Base-by-base conservation (phyloP, 208 protist species). In the Strigomonas culicis region DNA sequence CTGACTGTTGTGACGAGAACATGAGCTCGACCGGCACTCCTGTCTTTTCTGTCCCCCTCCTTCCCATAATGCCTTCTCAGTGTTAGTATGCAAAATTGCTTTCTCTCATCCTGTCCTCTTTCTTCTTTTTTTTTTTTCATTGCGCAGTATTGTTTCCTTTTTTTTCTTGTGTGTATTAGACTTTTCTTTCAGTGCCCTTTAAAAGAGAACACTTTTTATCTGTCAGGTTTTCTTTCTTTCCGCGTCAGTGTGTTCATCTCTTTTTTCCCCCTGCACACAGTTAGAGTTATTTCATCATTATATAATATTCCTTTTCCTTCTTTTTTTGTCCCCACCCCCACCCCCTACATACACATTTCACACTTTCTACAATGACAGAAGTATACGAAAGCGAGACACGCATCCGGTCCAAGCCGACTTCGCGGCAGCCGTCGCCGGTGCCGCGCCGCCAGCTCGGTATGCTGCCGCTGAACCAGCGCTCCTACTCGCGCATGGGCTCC, bases 381-480 rank as follows among this genome's bases (percentile, higher is more conserved):
- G 50, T 53, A 22, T 19, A 4, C n/a, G n/a, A n/a, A n/a, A n/a
- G n/a, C n/a, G n/a, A n/a, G n/a, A n/a, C n/a, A n/a, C n/a, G n/a
- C n/a, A n/a, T n/a, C n/a, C n/a, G n/a, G n/a, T 27, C 44, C 2
- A 50, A 51, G 7, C 43, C 68, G 11, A 32, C 39, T 41, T 82
- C 75, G 15, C 75, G 66, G 4, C 79, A 84, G 53, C 56, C 55
- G n/a, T 94, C 88, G 0, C 88, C 88, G 15, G 73, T 79, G 36
- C 83, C 85, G 0, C 77, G 85, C 10, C 84, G 80, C n/a, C 85
- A 87, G 64, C 75, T 95, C 30, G 72, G 73, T 24, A 64, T 75
- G n/a, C 77, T 93, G n/a, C 68, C 77, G 49, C 72, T 76, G 4
- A 95, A 92, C 59, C 81, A 92, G 65, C 84, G 90, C 52, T 95